Base-by-base conservation (phyloP, 1,284 basidiomycete species). In the Trichosporon sp. region DNA sequence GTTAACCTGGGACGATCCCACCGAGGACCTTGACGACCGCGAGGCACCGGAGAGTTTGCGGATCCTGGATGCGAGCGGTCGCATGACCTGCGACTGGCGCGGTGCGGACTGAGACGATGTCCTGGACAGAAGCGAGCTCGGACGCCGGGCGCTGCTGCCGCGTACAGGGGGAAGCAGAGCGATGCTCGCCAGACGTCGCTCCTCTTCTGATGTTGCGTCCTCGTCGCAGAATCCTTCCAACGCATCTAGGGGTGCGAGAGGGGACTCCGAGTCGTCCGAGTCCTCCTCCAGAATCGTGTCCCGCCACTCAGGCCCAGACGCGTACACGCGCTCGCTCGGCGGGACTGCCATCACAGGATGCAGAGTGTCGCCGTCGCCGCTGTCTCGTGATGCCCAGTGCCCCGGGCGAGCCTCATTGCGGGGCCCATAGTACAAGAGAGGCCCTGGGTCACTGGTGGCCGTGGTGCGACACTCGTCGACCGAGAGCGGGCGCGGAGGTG, bases 221-320 rank as follows among this genome's bases (percentile, higher is more conserved):
- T 69, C 64, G 32, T 65, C 21, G 47, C 67, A 72, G 35, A 72
- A 70, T 9, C 64, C 62, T 32, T 72, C 68, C 2, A 72, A 63
- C 2, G 69, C 68, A 23, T 72, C 71, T 13, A 70, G 34, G 2
- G 71, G 66, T 31, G 65, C 66, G 15, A 72, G 62, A 0, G 47
- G 60, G 1, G 64, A 66, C 3, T 72, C 67, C 5, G n/a, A 44
- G 31, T 68, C 70, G 29, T 72, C 70, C 18, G 53, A 68, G 2
- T 56, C 65, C 1, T 67, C 65, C 4, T 65, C 60, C 7, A 21
- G 13, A 60, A 60, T 31, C 8, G 56, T 7, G 13, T 60, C 27
- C 15, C 12, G 56, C 56, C 47, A 51, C 47, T 51, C 47, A 13
- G 4, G 27, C 1, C 8, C 27, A 8, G 56, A 58, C 27, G 12